phyloP scores from a whole-genome alignment of 345 rosid species.

The Lumnitzera racemosa region DNA sequence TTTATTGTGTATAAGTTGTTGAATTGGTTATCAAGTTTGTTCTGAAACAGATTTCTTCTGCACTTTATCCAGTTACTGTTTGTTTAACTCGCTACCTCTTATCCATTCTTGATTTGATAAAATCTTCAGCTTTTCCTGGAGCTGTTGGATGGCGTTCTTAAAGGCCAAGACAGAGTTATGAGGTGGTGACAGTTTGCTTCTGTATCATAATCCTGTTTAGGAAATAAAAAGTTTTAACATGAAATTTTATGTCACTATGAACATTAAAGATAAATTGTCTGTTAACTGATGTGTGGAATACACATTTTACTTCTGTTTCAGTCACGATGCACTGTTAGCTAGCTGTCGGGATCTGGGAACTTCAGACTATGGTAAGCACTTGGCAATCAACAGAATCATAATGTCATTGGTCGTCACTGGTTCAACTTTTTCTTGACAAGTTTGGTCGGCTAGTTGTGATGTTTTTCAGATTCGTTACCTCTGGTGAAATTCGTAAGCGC shows the following conservation, averaged over 20 bases:
- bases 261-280: slow-evolving; percentile 4
- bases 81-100: too few species aligned
- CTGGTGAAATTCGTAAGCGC: slow-evolving; percentile 89
- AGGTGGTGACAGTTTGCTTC: slow-evolving; percentile 32
- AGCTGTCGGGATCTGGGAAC: slow-evolving; percentile 87
- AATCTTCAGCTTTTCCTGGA: slow-evolving; percentile 76
- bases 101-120: too few species aligned
- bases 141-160: slow-evolving; percentile 82
- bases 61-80: too few species aligned
- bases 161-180: slow-evolving; percentile 67
- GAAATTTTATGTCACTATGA: too few species aligned
- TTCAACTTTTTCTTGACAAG: slow-evolving; percentile 25
- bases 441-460: slow-evolving; percentile 76
- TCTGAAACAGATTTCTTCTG: too few species aligned
- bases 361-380: slow-evolving; percentile 80
- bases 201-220: neutral
- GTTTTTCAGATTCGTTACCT: slow-evolving; percentile 98
- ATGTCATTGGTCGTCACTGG: slow-evolving; percentile 7
- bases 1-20: too few species aligned
- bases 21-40: too few species aligned
- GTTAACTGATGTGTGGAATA: neutral
- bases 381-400: neutral
- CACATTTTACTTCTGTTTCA: slow-evolving; percentile 22
- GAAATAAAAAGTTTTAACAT: neutral
- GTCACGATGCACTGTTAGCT: slow-evolving; percentile 69